Base-by-base conservation (phyloP, 352 stramenopile genomes). In the Globisporangium acanthophoron region DNA sequence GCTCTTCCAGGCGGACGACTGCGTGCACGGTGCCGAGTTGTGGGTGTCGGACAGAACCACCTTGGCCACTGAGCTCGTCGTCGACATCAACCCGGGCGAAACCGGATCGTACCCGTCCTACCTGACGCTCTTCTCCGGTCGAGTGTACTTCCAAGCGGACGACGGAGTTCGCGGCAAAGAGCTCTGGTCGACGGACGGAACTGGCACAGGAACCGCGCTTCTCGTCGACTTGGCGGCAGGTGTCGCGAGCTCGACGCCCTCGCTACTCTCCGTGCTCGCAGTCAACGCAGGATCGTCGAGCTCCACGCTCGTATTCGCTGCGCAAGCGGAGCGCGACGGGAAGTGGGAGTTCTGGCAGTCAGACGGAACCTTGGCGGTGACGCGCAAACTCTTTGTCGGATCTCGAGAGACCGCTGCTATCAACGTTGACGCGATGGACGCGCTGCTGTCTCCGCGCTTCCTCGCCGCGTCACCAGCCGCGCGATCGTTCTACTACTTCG, bases 1-100 rank as follows among this genome's bases (percentile, higher is more conserved):
- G 15, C 70, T 94, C 12, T 97, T 97, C 58, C 75, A 87, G 48
- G 90, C 90, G 7, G 69, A 93, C 59, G 90, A 97, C 58, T 87
- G 88, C 51, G 55, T 76, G 11, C 78, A 87, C 35, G 90, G 90
- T 15, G 21, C 63, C 3, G 90, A 97, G 63, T 67, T 97, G 9
- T 97, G 90, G 90, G 40, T 50, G 0, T 88, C 69, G 20, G 76
- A 91, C 56, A 86, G 85, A 18, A 85, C 71, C 2, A 50, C 31
- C 2, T 37, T 39, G 6, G 73, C 77, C 39, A 95, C 82, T 4
- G 39, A 33, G 16, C 58, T 95, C 5, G 56, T 97, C n/a, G 33
- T 62, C 3, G 84, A 96, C 54, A 81, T 97, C 35, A 35, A 51
- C 18, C 9, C 58, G 2, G 90, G 90, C 1, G 15, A 50, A 0